Percentiles rank a stretch among this genome's conserved stretches.
Conservation (phyloP, 2,329 filamentous ascomycete genomes). For the Rugonectria rugulosa region DNA sequence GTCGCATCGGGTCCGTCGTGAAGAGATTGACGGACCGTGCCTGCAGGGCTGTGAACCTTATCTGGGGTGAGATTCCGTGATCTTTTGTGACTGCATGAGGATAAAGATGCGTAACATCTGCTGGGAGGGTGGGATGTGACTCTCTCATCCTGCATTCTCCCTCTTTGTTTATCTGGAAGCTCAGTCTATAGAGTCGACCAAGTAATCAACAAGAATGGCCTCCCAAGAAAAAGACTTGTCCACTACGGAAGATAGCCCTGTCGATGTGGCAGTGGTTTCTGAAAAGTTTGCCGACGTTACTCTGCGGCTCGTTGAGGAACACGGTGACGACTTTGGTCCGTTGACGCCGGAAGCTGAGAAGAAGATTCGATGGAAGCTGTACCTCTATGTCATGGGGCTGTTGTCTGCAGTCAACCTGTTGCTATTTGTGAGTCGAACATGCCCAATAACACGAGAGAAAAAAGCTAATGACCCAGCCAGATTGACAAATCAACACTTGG, state of each 20-base stretch:
- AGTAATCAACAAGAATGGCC: background rate
- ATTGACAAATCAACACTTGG: constrained; percentile 51
- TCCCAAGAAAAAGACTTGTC: background rate
- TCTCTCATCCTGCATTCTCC: background rate
- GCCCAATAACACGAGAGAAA: background rate
- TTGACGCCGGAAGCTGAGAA: constrained; percentile 44
- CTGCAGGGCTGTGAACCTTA: background rate
- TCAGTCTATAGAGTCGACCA: background rate
- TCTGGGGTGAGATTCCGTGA: background rate
- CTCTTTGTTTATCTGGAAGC: background rate
- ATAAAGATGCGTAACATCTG: background rate
- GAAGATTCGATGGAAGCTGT: constrained; percentile 43
- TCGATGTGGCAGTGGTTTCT: constrained; percentile 7
- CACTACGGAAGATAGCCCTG: background rate
- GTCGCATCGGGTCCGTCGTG: background rate
- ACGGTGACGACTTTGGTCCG: constrained; percentile 42
- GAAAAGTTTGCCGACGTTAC: constrained; percentile 47
- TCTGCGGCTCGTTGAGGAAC: constrained; percentile 44
- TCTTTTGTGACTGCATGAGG: background rate
- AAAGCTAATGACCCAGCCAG: constrained; percentile 21
- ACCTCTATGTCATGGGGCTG: constrained; percentile 42
- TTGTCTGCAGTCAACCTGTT: constrained; percentile 46
- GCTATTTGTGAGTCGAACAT: constrained; percentile 42
- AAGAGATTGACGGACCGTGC: background rate
- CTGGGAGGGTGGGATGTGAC: background rate